Evolutionary conservation across 2,329 filamentous ascomycete genomes (phyloP).

Genomic region (Coniochaeta ligniaria): DNA sequence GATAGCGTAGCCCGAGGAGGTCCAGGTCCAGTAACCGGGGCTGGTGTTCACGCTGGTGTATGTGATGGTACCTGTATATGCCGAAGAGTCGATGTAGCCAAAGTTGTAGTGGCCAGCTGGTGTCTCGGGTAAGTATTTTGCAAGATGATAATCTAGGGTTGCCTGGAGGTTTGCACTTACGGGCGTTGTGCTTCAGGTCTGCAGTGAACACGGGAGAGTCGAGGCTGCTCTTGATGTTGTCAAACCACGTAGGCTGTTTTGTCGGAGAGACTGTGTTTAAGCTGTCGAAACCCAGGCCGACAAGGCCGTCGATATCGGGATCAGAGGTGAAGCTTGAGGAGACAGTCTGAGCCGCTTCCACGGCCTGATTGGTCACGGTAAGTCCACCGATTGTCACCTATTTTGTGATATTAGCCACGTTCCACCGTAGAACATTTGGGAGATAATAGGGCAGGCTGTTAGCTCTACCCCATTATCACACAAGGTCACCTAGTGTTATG

Average conservation of each 20-base stretch:
- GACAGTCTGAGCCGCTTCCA: constrained; percentile 35
- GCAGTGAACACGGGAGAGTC: constrained; percentile 23
- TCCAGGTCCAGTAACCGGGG: constrained; percentile 60
- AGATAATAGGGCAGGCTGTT: no score
- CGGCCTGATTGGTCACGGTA: constrained; percentile 31
- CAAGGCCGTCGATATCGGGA: constrained; percentile 32
- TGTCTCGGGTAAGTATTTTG: not conserved
- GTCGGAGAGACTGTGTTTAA: constrained; percentile 36
- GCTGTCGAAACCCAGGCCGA: constrained; percentile 35
- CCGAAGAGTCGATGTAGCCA: constrained; percentile 43
- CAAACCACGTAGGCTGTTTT: constrained; percentile 34
- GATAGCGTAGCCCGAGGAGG: constrained; percentile 25
- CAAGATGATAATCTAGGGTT: not conserved
- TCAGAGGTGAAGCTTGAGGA: constrained; percentile 32
- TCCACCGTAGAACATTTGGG: not conserved
- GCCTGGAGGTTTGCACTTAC: constrained; percentile 14
- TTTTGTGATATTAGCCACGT: not conserved
- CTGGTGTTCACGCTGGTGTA: constrained; percentile 48
- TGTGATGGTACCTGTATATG: constrained; percentile 51
- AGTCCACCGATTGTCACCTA: constrained; percentile 33
- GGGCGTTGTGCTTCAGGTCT: constrained; percentile 23
- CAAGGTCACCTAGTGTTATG: not conserved
- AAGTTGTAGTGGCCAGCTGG: constrained; percentile 27
- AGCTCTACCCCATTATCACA: not conserved
- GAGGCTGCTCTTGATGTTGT: constrained; percentile 21